Base-by-base conservation (phyloP, 768 basidiomycete species). In the Boletus rufocinnamomeus region DNA sequence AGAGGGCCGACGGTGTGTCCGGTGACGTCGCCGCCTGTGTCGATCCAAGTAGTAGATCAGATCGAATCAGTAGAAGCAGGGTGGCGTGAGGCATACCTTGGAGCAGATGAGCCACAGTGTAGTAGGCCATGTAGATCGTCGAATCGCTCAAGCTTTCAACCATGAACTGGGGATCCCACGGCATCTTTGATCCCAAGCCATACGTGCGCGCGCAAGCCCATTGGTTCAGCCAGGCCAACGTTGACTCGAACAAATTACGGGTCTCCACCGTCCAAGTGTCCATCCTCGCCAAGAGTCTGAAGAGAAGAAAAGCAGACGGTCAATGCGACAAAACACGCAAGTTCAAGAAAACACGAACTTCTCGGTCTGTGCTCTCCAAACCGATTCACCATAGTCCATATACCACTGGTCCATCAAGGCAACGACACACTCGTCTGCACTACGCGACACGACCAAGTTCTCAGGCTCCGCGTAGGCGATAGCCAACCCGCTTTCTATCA, bases 351-450 rank as follows among this genome's bases (percentile, higher is more conserved):
- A 56, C 41, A 2, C 86, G 52, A 68, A 93, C 93, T 81, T 86
- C 72, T 94, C 90, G 6, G 93, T 85, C 67, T 91, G 83, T 17
- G 81, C 83, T 72, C 88, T 91, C 97, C 97, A 99, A n/a, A 72
- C 70, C 1, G 84, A 73, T 77, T 98, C 94, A 65, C 96, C 97
- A 66, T 98, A 99, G 74, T 98, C 94, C 73, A 98, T 76, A 74
- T 98, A 99, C 95, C 96, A 99, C 75, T 99, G 97, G 72, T 99
- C 97, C 85, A 95, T 95, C 63, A 99, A 77, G 4, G 96, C 95
- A 57, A 99, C 94, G 21, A 98, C 91, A 77, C 97, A 99, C 75
- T 98, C 96, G 69, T 99, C 97, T n/a, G 84, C 86, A 73, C 90
- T 93, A 45, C 96, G 82, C 46, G 89, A 92, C 67, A 95, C 84